Evolutionary conservation across 768 basidiomycete species (phyloP).

Genomic region (Cantharellus anzutake): DNA sequence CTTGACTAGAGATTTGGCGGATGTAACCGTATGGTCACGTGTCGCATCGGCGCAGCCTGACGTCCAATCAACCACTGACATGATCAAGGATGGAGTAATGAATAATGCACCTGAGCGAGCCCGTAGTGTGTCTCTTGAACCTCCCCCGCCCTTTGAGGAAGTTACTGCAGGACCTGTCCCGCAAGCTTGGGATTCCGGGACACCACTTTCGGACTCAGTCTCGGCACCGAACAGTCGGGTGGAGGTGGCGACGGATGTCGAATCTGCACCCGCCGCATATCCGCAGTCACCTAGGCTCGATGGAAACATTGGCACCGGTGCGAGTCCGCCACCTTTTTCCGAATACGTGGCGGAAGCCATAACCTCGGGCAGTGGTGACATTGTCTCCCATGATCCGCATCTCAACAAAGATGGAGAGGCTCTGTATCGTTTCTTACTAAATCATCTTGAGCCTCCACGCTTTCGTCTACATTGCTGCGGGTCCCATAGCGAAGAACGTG

Average conservation of each 20-base stretch:
- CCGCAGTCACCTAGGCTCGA: too few species aligned
- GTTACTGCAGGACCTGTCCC: neutral
- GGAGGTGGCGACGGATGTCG: too few species aligned
- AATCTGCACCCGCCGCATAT: too few species aligned
- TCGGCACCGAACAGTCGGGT: too few species aligned
- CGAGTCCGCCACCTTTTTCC: conserved; percentile 36
- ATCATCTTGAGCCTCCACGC: conserved; percentile 30
- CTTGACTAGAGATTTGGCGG: neutral
- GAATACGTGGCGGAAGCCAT: conserved; percentile 47
- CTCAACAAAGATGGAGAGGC: conserved; percentile 53
- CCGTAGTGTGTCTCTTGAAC: neutral
- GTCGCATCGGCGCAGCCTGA: neutral
- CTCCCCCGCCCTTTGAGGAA: neutral
- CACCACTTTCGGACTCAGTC: too few species aligned
- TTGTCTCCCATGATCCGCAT: conserved; percentile 53
- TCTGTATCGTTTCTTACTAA: conserved; percentile 53
- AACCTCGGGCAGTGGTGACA: conserved; percentile 25
- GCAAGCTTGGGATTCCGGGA: too few species aligned
- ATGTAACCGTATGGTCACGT: neutral
- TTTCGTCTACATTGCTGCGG: conserved; percentile 33
- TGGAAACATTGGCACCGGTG: too few species aligned
- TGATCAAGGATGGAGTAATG: neutral
- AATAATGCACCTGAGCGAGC: neutral
- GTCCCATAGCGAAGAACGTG: conserved; percentile 34
- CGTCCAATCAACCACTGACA: neutral